Conservation (phyloP, 2,329 filamentous ascomycete species). For the Aspergillus sp. region DNA sequence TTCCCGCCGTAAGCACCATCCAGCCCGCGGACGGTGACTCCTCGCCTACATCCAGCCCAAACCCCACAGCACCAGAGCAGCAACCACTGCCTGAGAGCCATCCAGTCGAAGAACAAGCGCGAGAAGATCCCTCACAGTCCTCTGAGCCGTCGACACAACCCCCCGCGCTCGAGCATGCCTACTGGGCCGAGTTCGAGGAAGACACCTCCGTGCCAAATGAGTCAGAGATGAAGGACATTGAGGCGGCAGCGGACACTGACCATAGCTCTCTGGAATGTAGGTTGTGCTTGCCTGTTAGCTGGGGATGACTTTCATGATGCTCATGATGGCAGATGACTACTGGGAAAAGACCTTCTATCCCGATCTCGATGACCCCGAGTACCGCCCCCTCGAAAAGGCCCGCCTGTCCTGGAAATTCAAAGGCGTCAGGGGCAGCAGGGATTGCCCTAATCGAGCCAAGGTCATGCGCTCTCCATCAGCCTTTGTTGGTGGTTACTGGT, state of each 20-base stretch:
- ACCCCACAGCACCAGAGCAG: too few species aligned
- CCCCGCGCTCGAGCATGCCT: constrained; percentile 30
- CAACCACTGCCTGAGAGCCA: too few species aligned
- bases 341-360: constrained; percentile 52
- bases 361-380: constrained; percentile 51
- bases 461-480: constrained; percentile 52
- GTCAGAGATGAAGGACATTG: constrained; percentile 51
- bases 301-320: background rate
- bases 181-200: constrained; percentile 49
- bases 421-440: constrained; percentile 52
- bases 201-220: constrained; percentile 50
- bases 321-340: constrained; percentile 38
- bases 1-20: too few species aligned
- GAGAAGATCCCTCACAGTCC: too few species aligned
- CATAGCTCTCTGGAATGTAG: constrained; percentile 48
- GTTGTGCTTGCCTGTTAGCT: constrained; percentile 9
- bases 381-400: constrained; percentile 45
- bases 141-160: constrained; percentile 4
- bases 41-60: too few species aligned
- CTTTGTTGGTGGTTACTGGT: constrained; percentile 52
- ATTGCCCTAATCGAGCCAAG: constrained; percentile 50
- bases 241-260: constrained; percentile 38
- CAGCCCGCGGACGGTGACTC: too few species aligned
- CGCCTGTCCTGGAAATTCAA: constrained; percentile 53
- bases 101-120: too few species aligned